Evolutionary conservation across 148 eudicot species (phyloP).

Genomic region (Arctostaphylos glauca): DNA sequence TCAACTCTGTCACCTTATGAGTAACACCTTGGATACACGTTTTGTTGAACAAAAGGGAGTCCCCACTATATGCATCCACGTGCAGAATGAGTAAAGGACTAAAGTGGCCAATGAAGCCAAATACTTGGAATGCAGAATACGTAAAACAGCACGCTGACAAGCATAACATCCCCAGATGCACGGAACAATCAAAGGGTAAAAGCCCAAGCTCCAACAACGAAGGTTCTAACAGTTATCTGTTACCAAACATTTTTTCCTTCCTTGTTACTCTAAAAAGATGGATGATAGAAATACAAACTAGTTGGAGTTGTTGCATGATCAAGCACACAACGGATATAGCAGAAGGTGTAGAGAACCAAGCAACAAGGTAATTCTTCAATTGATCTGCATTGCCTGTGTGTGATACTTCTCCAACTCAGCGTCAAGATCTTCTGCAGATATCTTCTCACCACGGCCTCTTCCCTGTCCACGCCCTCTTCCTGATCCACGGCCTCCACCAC

Average conservation of each 20-base stretch:
- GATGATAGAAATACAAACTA: slow-evolving; percentile 29
- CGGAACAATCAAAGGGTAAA: slow-evolving; percentile 25
- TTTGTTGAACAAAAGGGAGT: slow-evolving; percentile 14
- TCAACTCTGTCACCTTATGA: slow-evolving; percentile 22
- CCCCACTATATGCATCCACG: slow-evolving; percentile 19
- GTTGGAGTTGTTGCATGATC: slow-evolving; percentile 25
- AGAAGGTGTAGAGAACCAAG: slow-evolving; percentile 20
- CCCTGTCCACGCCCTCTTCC: slow-evolving; percentile 67
- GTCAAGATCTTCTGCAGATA: slow-evolving; percentile 86
- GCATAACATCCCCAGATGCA: slow-evolving; percentile 14
- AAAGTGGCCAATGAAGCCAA: slow-evolving; percentile 23
- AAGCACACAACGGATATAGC: slow-evolving; percentile 25
- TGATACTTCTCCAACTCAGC: slow-evolving; percentile 95
- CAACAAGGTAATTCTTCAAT: slow-evolving; percentile 18
- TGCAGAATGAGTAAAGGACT: slow-evolving; percentile 22
- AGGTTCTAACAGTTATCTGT: slow-evolving; percentile 29
- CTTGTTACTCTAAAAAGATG: slow-evolving; percentile 23
- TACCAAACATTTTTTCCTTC: slow-evolving; percentile 30
- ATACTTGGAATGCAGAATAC: slow-evolving; percentile 14
- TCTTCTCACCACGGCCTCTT: slow-evolving; percentile 61
- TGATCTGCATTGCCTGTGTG: slow-evolving; percentile 66
- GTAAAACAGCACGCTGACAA: slow-evolving; percentile 24
- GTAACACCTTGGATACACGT: slow-evolving; percentile 16
- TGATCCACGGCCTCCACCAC: slow-evolving; percentile 47
- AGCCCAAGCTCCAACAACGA: slow-evolving; percentile 36